Conservation (phyloP, 2,329 filamentous ascomycete genomes). For the Penicillium brasilianum region DNA sequence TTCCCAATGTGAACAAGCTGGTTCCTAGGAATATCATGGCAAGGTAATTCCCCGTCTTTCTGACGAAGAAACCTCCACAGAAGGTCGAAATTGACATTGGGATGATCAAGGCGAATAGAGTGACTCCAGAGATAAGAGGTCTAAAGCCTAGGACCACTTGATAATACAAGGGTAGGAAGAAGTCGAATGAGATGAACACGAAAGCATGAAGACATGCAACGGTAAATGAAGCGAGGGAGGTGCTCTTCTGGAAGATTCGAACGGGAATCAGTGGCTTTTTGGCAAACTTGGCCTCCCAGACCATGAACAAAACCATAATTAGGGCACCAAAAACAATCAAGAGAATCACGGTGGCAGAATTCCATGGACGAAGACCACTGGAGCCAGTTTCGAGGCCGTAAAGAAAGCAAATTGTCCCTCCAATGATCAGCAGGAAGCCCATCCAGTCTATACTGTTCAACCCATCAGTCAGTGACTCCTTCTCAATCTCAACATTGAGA, state of each 20-base stretch:
- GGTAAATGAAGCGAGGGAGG: conserved; percentile 8
- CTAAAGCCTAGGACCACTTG: conserved; percentile 14
- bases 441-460: conserved; percentile 15
- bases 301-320: conserved; percentile 8
- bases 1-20: background rate
- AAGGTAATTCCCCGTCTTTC: conserved; percentile 9
- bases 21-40: background rate
- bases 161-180: conserved; percentile 18
- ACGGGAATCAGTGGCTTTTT: conserved; percentile 16
- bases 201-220: conserved; percentile 15
- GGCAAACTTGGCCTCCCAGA: conserved; percentile 17
- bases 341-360: conserved; percentile 3
- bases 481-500: conserved; percentile 6
- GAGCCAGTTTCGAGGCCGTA: conserved; percentile 12
- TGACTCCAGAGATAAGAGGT: conserved; percentile 14
- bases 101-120: conserved; percentile 12
- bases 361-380: conserved; percentile 2
- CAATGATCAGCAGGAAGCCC: conserved; percentile 16
- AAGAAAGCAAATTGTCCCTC: conserved; percentile 15
- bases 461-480: conserved; percentile 2
- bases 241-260: conserved; percentile 4
- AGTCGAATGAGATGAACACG: conserved; percentile 17
- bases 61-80: conserved; percentile 8
- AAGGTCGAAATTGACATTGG: conserved; percentile 11
- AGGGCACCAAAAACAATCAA: conserved; percentile 11